Base-by-base conservation (phyloP, 1,284 basidiomycete genomes). In the Cryptococcus deneoformans region DNA sequence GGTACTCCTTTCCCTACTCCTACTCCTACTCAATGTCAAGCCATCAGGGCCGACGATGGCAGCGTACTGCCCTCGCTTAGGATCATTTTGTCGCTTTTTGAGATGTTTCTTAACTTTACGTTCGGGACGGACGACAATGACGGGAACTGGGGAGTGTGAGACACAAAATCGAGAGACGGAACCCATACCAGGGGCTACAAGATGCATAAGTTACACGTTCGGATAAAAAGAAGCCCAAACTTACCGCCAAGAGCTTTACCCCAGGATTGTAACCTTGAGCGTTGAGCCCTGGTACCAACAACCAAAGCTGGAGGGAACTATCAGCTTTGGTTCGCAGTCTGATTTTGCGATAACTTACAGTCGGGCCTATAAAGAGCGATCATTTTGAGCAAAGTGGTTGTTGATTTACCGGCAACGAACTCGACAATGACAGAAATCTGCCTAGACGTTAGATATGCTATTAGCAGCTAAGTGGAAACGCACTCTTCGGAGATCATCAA, bases 311-410 rank as follows among this genome's bases (percentile, higher is more conserved):
- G 44, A 29, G 43, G 43, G 56, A 3, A 53, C 46, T 12, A 46
- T 66, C 43, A 66, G 38, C 20, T 14, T 29, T 39, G 3, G 3
- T 16, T 40, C 35, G 10, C 24, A 12, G 14, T 6, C 39, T 9
- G 34, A 29, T 24, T 8, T 24, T 20, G 20, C 20, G 20, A 29
- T n/a, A 10, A 69, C 75, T 72, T 51, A 76, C 76, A 92, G 76
- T 99, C 94, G 1, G 95, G 95, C 46, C 93, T 86, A 72, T 99
- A 98, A 42, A 98, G 85, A 2, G 92, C 90, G 62, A 98, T 95
- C 64, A 99, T 85, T 50, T 92, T 87, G 69, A 93, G 89, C 60
- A 98, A 87, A 8, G 90, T 93, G 56, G 88, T 85, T 0, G 90
- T 89, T 6, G 96, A 86, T 61, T 87, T 87, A 38, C 95, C 95